phyloP scores from a whole-genome alignment of 148 eudicot species.

The Rhododendron kiyosumense region DNA sequence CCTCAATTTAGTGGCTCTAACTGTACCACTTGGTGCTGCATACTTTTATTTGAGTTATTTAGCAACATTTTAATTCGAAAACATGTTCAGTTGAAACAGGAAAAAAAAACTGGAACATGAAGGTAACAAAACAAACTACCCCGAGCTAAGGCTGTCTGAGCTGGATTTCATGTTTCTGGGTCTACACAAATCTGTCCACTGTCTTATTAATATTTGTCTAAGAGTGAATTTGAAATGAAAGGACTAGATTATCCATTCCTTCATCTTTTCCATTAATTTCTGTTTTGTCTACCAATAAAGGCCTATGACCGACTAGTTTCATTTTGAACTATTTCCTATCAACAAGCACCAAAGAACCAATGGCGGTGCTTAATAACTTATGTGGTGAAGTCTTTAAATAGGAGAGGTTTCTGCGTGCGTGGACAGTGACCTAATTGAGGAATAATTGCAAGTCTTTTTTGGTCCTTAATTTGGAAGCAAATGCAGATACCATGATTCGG shows the following conservation, averaged over 20 bases:
- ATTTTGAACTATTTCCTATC: background rate
- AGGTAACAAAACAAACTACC: background rate
- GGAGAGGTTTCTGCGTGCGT: background rate
- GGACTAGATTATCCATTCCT: background rate
- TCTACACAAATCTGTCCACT: background rate
- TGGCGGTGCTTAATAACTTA: background rate
- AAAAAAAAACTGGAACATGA: background rate
- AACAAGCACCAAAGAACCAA: background rate
- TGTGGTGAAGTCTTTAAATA: background rate
- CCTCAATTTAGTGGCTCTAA: background rate
- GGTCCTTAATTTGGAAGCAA: background rate
- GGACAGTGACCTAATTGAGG: background rate
- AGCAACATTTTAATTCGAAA: background rate
- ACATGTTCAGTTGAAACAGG: background rate
- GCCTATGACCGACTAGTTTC: background rate
- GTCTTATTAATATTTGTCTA: background rate
- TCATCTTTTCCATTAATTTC: background rate
- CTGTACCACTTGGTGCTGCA: background rate
- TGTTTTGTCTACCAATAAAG: background rate
- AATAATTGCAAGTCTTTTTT: background rate
- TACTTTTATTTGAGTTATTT: background rate
- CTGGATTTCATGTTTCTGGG: background rate
- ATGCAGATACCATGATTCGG: background rate
- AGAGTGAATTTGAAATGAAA: background rate
- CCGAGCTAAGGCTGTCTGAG: background rate